phyloP scores from a whole-genome alignment of 139 green algal species.

The Chlorella sp. region DNA sequence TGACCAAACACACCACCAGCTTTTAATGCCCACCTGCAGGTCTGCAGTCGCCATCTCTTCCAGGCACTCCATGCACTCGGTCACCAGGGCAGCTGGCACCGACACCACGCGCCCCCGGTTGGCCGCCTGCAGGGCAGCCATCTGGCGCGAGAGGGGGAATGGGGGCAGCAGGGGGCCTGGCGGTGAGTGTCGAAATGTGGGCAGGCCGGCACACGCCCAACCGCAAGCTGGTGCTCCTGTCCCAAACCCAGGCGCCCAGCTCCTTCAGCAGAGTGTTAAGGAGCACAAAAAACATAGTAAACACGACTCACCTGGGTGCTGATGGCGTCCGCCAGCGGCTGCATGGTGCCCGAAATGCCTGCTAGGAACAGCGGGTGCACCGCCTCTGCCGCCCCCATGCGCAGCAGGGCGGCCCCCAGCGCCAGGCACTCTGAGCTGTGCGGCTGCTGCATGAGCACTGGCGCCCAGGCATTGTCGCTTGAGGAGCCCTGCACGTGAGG shows the following conservation, averaged over 20 bases:
- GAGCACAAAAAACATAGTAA: not conserved
- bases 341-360: conserved; percentile 3
- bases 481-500: not conserved
- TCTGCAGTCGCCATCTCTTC: conserved; percentile 21
- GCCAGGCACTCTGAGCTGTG: conserved; percentile 33
- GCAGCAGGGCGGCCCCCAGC: conserved; percentile 32
- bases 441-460: conserved; percentile 11
- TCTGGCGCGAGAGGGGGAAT: not conserved
- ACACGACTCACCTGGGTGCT: not conserved
- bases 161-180: not conserved
- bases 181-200: not conserved
- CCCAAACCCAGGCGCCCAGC: no score
- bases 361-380: conserved; percentile 40
- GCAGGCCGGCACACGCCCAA: not conserved
- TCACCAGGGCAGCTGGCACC: conserved; percentile 21
- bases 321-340: conserved; percentile 9
- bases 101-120: conserved; percentile 30
- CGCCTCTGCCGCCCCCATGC: conserved; percentile 26
- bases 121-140: conserved; percentile 24
- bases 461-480: conserved; percentile 20
- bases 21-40: not conserved
- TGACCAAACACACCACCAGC: not conserved
- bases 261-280: not conserved
- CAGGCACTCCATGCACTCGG: conserved; percentile 23
- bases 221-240: not conserved